phyloP scores from a whole-genome alignment of 2,329 filamentous ascomycete genomes.

The Pseudogymnoascus sp. region DNA sequence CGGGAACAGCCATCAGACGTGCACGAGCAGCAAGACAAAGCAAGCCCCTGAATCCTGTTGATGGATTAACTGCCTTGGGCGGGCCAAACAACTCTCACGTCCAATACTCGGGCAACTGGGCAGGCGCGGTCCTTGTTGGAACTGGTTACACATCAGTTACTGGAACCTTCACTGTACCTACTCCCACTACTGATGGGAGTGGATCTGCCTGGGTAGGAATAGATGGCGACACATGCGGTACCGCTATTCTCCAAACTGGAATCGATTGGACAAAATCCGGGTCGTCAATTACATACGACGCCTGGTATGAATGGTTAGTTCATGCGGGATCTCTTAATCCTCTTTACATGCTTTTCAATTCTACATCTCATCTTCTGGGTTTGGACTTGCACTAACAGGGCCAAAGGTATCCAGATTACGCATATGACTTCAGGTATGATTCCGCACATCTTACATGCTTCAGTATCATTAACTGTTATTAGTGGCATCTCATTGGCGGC shows the following conservation, averaged over 20 bases:
- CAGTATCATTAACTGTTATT: not conserved
- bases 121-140: constrained; percentile 47
- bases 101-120: constrained; percentile 51
- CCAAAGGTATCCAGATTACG: constrained; percentile 42
- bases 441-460: constrained; percentile 1
- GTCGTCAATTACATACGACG: constrained; percentile 39
- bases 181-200: constrained; percentile 38
- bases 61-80: constrained; percentile 24
- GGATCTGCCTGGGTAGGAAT: constrained; percentile 55
- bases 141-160: constrained; percentile 46
- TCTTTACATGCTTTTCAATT: not conserved
- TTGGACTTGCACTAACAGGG: not conserved
- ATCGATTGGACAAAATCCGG: constrained; percentile 47
- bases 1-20: constrained; percentile 35
- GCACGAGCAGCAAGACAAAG: constrained; percentile 24
- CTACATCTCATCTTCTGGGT: not conserved
- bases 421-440: constrained; percentile 40
- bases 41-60: constrained; percentile 28
- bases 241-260: constrained; percentile 50
- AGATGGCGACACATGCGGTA: constrained; percentile 49
- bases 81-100: constrained; percentile 36
- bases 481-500: constrained; percentile 35
- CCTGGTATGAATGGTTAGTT: constrained; percentile 51
- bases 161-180: constrained; percentile 47
- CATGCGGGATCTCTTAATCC: not conserved